Conservation (phyloP, 129 eudicot genomes). For the Daucus carota region DH1_v3.0 NC_030388.2:24219501-24220000, state of each 20-base stretch:
- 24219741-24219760: neutral
- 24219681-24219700: neutral
- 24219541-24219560: no score
- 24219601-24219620: no score
- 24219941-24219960: slow-evolving; percentile 96
- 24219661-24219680: neutral
- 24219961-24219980: slow-evolving; percentile 91
- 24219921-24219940: slow-evolving; percentile 96
- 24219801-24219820: slow-evolving; percentile 1
- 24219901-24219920: slow-evolving; percentile 97
- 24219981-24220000: slow-evolving; percentile 95
- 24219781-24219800: neutral
- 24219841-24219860: slow-evolving; percentile 96
- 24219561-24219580: no score
- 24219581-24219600: no score
- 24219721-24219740: neutral
- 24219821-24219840: slow-evolving; percentile 74
- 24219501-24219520: no score
- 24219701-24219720: neutral
- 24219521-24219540: no score
- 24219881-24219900: slow-evolving; percentile 98
- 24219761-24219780: neutral
- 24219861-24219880: slow-evolving; percentile 90
- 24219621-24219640: no score
- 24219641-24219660: neutral